phyloP scores from a whole-genome alignment of 1,284 basidiomycete genomes.

The Heliocybe sulcata region DNA sequence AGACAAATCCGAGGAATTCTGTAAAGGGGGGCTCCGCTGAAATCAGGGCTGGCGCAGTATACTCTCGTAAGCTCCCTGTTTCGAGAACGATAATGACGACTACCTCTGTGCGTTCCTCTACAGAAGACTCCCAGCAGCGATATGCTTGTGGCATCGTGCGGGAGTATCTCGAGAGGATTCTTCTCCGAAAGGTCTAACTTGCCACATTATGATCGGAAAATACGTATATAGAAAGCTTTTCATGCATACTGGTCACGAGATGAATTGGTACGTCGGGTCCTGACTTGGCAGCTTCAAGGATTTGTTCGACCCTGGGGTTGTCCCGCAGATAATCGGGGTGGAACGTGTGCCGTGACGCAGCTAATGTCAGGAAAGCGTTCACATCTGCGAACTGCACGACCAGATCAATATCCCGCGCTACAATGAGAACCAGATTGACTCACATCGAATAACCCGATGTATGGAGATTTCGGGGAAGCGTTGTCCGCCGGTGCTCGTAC shows the following conservation, averaged over 20 bases:
- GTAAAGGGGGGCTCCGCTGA: conserved; percentile 28
- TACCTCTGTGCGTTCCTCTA: conserved; percentile 63
- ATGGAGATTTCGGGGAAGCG: conserved; percentile 21
- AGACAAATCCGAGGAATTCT: conserved; percentile 48
- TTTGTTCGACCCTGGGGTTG: conserved; percentile 53
- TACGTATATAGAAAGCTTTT: not conserved
- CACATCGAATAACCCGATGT: conserved; percentile 70
- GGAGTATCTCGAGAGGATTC: conserved; percentile 60
- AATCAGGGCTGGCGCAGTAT: conserved; percentile 37
- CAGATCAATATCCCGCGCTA: no score
- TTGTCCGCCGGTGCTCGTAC: conserved; percentile 35
- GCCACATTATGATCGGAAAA: not conserved
- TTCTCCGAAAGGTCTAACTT: conserved; percentile 72
- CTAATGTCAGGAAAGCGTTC: conserved; percentile 73
- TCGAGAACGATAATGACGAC: conserved; percentile 9
- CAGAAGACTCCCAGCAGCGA: conserved; percentile 60
- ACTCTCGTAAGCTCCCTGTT: not conserved
- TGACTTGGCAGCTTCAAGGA: conserved; percentile 62
- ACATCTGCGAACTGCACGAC: conserved; percentile 58
- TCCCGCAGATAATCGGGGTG: conserved; percentile 48
- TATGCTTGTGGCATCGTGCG: conserved; percentile 54
- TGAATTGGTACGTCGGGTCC: conserved; percentile 58
- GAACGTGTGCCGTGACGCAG: conserved; percentile 67
- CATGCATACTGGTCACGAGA: conserved; percentile 65
- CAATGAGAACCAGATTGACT: conserved; percentile 16